Base-by-base conservation (phyloP, 371 early-diverging fungal species). In the Dichotomocladium elegans region DNA sequence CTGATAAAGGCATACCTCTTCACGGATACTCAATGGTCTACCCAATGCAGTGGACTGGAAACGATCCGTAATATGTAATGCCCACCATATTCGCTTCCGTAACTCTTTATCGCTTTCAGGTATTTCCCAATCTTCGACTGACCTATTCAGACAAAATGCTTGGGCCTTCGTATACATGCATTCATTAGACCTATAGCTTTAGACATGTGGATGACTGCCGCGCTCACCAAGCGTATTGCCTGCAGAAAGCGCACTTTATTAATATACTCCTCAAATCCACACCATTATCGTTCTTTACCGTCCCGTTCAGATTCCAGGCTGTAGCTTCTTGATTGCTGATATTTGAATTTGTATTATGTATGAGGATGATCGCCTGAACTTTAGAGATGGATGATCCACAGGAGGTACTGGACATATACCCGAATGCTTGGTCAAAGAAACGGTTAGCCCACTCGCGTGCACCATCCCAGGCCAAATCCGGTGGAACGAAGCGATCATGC, bases 1-100 rank as follows among this genome's bases (percentile, higher is more conserved):
- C 4, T n/a, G 10, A 1, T 5, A 15, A 37, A 11, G 37, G 8
- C 8, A 41, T 61, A 68, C 74, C 58, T 72, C 74, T 30, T 77
- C 78, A 26, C 62, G 51, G 22, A 74, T 74, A 45, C 64, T 62
- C 19, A 77, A 58, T 7, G 78, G 78, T 35, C 74, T 60, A 2
- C 78, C 78, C 26, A 74, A 27, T 2, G 66, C 61, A 1, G 74
- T 71, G 12, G 74, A 61, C 31, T 70, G 70, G 27, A 73, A 77
- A 27, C 77, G 58, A 49, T 77, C 77, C 8, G 66, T 65, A 3
- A 68, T 59, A 46, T 73, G 72, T 4, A 72, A 42, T 2, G 69
- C 57, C 77, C 77, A 77, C 71, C 73, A 77, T 26, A 73, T 57
- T 11, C 77, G 54, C 51, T 73, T 70, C n/a, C 77, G 54, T 5